A percentile compares a stretch with the other conserved stretches of the same genome.
These are phyloP conservation scores for Lignosus rhinocerotis DNA, from an alignment of 1,284 basidiomycete genomes.

Conservation along the genomic window DNA sequence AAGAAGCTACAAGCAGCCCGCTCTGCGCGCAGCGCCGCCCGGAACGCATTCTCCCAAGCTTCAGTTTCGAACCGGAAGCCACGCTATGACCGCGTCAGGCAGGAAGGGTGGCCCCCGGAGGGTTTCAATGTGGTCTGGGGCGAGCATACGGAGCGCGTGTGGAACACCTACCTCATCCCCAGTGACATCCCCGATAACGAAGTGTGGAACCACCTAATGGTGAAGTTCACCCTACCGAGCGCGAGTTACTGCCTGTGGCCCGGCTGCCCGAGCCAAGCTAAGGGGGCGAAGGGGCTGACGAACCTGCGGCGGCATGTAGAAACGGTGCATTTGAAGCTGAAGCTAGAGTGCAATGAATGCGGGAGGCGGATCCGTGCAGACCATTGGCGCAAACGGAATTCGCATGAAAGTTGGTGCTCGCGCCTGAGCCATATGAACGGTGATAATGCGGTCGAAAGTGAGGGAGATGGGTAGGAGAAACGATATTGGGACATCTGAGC, in stretches of 20 bases:
- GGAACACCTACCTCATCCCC: not conserved
- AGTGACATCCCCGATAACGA: not conserved
- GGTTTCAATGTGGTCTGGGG: not conserved
- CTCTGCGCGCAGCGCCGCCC: not conserved
- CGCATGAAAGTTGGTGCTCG: not conserved
- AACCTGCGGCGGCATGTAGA: conserved; percentile 3
- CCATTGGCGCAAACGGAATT: not conserved
- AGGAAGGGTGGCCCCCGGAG: not conserved
- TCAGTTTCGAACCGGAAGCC: not conserved
- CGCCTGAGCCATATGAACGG: not conserved
- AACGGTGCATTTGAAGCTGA: not conserved
- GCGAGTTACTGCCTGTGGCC: not conserved
- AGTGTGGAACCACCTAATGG: not conserved
- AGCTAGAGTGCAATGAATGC: not conserved
- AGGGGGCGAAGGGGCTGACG: not conserved
- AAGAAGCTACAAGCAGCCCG: not conserved
- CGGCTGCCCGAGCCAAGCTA: not conserved
- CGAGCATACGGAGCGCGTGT: not conserved
- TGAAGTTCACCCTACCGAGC: too few species aligned
- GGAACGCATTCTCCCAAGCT: not conserved
- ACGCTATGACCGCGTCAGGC: not conserved
- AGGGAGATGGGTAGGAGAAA: not conserved
- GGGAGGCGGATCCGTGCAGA: not conserved
- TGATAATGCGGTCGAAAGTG: not conserved
- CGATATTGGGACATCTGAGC: not conserved